These are phyloP conservation scores for Colletotrichum lindemuthianum DNA, from an alignment of 2,329 filamentous ascomycete species.

Conservation along the genomic window DNA sequence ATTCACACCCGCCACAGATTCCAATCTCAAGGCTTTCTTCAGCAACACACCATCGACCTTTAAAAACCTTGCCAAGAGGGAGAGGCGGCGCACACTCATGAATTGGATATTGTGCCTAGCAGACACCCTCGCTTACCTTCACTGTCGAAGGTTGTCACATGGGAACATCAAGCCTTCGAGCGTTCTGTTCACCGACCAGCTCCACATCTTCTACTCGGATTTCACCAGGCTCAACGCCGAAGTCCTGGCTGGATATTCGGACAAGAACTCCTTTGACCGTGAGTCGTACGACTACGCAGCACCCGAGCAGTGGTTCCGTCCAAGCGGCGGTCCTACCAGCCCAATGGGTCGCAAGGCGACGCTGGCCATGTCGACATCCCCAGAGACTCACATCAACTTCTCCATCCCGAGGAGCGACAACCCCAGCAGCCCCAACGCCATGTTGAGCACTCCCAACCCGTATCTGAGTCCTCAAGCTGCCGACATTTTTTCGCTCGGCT, in stretches of 20 bases:
- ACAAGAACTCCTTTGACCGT: slow-evolving; percentile 66
- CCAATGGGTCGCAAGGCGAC: slow-evolving; percentile 47
- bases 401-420: slow-evolving; percentile 48
- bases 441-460: slow-evolving; percentile 51
- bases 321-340: slow-evolving; percentile 46
- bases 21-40: slow-evolving; percentile 74
- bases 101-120: slow-evolving; percentile 81
- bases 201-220: slow-evolving; percentile 75
- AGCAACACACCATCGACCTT: slow-evolving; percentile 69
- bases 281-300: slow-evolving; percentile 79
- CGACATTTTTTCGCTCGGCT: slow-evolving; percentile 79
- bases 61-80: slow-evolving; percentile 69
- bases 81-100: slow-evolving; percentile 68
- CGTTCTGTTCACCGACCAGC: slow-evolving; percentile 72
- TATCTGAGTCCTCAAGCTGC: slow-evolving; percentile 66
- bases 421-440: slow-evolving; percentile 44
- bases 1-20: slow-evolving; percentile 73
- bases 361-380: slow-evolving; percentile 46
- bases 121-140: slow-evolving; percentile 74
- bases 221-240: slow-evolving; percentile 60
- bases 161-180: slow-evolving; percentile 77
- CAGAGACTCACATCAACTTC: slow-evolving; percentile 48
- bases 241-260: slow-evolving; percentile 41
- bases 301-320: slow-evolving; percentile 70
- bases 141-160: slow-evolving; percentile 71